A percentile compares a stretch with the other conserved stretches of the same genome.
Conservation (phyloP, 2,329 filamentous ascomycete genomes). For the Fusarium sp. region DNA sequence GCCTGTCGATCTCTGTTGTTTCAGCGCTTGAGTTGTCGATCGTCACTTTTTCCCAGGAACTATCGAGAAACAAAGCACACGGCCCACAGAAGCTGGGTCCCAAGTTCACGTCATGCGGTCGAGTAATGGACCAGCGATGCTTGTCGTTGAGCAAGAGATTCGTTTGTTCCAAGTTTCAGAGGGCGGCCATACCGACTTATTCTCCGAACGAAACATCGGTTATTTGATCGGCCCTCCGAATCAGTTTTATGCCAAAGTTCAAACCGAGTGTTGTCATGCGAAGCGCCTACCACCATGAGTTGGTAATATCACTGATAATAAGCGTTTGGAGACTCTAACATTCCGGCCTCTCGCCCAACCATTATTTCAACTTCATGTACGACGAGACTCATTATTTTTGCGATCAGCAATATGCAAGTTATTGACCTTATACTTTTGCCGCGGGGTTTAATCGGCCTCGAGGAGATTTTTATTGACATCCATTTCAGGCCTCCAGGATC, state of each 20-base stretch:
- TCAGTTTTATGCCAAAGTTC: not conserved
- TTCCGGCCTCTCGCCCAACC: not conserved
- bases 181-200: slow-evolving; percentile 15
- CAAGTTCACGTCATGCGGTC: slow-evolving; percentile 26
- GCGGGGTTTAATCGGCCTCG: not conserved
- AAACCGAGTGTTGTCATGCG: slow-evolving; percentile 7
- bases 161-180: slow-evolving; percentile 9
- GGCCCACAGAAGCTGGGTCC: slow-evolving; percentile 11
- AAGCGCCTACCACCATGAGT: not conserved
- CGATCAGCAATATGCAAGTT: not conserved
- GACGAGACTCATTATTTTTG: not conserved
- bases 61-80: slow-evolving; percentile 17
- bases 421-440: not conserved
- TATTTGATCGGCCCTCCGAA: slow-evolving; percentile 2
- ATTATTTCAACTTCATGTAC: not conserved
- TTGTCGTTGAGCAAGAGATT: not conserved
- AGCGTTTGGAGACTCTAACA: not conserved
- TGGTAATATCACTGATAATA: not conserved
- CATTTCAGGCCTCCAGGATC: not conserved
- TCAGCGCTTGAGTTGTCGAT: slow-evolving; percentile 32
- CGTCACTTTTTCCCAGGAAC: slow-evolving; percentile 25
- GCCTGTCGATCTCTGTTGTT: slow-evolving; percentile 25
- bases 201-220: slow-evolving; percentile 33
- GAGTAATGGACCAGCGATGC: slow-evolving; percentile 13
- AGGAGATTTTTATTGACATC: not conserved